These are phyloP conservation scores for Arabidopsis lyrata DNA, from an alignment of 441 rosid species.

Conservation along the genomic window DNA sequence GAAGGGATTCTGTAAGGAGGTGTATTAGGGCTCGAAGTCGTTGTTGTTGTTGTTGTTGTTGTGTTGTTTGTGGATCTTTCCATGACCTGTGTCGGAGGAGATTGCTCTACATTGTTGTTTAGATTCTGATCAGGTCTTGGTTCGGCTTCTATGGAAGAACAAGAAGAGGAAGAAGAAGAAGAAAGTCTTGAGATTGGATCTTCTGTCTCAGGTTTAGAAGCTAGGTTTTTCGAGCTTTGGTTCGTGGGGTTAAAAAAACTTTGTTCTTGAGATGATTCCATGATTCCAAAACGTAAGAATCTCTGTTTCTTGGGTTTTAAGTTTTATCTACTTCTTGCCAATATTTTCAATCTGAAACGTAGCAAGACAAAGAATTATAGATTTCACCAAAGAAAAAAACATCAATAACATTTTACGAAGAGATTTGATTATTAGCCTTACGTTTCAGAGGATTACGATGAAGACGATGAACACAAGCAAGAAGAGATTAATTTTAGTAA, in stretches of 20 bases:
- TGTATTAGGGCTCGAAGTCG: conserved; percentile 27
- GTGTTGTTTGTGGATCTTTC: conserved; percentile 49
- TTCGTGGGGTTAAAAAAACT: conserved; percentile 34
- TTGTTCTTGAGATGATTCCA: conserved; percentile 43
- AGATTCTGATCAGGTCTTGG: conserved; percentile 39
- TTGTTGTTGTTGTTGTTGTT: not conserved
- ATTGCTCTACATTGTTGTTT: conserved; percentile 35
- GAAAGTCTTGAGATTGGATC: conserved; percentile 33
- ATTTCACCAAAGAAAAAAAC: not conserved
- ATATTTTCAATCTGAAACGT: conserved; percentile 27
- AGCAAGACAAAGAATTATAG: not conserved
- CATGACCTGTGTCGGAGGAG: conserved; percentile 61
- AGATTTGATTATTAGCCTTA: conserved; percentile 25
- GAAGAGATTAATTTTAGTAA: conserved; percentile 30
- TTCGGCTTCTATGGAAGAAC: conserved; percentile 47
- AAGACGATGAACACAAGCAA: conserved; percentile 42
- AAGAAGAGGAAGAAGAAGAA: conserved; percentile 43
- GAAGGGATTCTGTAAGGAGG: conserved; percentile 57
- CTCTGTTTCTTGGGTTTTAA: conserved; percentile 5
- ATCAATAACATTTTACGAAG: not conserved
- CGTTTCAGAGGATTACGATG: conserved; percentile 8
- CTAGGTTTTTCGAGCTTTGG: conserved; percentile 20
- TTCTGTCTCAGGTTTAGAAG: conserved; percentile 30
- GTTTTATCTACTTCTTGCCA: not conserved
- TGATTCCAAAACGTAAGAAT: conserved; percentile 4